A percentile compares a stretch with the other conserved stretches of the same genome.
Evolutionary conservation across 805 yeast species (phyloP).

Genomic region (Candida easanensis): DNA sequence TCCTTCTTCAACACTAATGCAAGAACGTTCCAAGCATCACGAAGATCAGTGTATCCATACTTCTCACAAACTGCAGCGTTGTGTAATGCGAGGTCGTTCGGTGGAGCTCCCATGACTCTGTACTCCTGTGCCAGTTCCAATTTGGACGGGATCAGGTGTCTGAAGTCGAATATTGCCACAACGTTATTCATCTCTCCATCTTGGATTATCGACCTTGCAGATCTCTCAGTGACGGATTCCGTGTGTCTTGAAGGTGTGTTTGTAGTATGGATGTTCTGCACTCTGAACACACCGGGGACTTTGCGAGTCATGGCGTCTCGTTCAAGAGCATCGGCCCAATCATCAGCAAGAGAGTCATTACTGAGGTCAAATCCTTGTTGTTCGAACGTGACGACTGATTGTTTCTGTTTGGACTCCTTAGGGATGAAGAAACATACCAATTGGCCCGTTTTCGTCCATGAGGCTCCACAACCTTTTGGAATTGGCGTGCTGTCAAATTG

Average conservation of each 20-base stretch:
- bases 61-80: conserved; percentile 70
- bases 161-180: conserved; percentile 64
- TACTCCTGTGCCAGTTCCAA: conserved; percentile 68
- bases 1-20: conserved; percentile 34
- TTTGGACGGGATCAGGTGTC: conserved; percentile 71
- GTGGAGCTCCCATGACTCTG: conserved; percentile 57
- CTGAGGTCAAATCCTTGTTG: conserved; percentile 50
- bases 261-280: conserved; percentile 17
- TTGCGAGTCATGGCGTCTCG: conserved; percentile 50
- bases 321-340: conserved; percentile 63
- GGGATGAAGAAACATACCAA: conserved; percentile 80
- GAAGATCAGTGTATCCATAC: conserved; percentile 58
- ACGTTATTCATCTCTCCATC: conserved; percentile 36
- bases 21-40: conserved; percentile 73
- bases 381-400: conserved; percentile 45
- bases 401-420: conserved; percentile 39
- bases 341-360: conserved; percentile 62
- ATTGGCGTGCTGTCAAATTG: conserved; percentile 78
- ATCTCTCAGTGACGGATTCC: conserved; percentile 22
- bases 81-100: conserved; percentile 61
- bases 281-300: conserved; percentile 43
- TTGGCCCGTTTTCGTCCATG: conserved; percentile 78
- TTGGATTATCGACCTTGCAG: conserved; percentile 6
- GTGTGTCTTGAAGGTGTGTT: conserved; percentile 8
- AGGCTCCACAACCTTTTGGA: conserved; percentile 92